Evolutionary conservation across 2,329 filamentous ascomycete genomes (phyloP), one percentile per base, ranked within the genome.

Genomic region (Ophiognomonia clavigignenti-juglandacearum): DNA sequence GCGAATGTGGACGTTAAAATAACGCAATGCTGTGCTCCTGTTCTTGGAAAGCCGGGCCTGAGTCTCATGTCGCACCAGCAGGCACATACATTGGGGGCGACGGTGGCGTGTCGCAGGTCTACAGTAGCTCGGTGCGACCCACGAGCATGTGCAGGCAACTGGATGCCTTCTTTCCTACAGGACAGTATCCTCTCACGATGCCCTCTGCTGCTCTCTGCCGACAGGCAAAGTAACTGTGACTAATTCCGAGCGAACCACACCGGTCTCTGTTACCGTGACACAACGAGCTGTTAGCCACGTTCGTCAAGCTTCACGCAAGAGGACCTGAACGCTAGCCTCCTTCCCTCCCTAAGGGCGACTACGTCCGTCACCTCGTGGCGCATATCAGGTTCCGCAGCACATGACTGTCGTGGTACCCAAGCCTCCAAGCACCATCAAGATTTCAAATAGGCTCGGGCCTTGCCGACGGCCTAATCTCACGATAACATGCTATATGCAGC

Each of bases 81-180:
- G 44, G 29, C 23, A 39, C 34, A 20, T 36, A n/a, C n/a, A n/a
- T n/a, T n/a, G 24, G 20, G 18, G 18, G 45, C 45, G 40, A 27
- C 22, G 29, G 41, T 38, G 26, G 37, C n/a, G n/a, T 39, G 44
- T 38, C 42, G 46, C 45, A 51, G 23, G 26, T 34, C 22, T 35
- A 36, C 34, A 36, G 34, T 36, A 35, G 41, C 27, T 40, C 31
- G 14, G 31, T 32, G 23, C 20, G 32, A 36, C 45, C n/a, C 23
- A 6, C 24, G 14, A 42, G 20, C 4, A 20, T 19, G 32, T 26
- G 24, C 6, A 23, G 42, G 38, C 34, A 26, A 18, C 14, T 20
- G 38, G 29, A 24, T 29, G 37, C 24, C 24, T 26, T 26, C 24
- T n/a, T n/a, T n/a, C n/a, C 19, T 26, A 27, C 37, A 31, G 6